These are phyloP conservation scores for Fusarium nurragi DNA, from an alignment of 2,329 filamentous ascomycete genomes.

Conservation along the genomic window DNA sequence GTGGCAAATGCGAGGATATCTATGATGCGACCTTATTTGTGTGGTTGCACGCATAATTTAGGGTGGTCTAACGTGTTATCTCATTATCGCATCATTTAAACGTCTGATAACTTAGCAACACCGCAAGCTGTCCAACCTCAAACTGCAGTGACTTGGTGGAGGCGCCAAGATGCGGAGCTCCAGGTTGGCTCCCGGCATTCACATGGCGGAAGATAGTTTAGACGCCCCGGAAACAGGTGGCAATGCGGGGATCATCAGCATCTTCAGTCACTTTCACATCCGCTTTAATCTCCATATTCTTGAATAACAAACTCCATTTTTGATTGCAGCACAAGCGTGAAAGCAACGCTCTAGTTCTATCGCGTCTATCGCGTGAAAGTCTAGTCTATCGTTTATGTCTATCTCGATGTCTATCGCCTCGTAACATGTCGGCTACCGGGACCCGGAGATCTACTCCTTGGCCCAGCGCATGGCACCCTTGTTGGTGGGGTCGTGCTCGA, in stretches of 20 bases:
- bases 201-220: conserved; percentile 9
- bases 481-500: conserved; percentile 42
- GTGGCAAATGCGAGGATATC: neutral
- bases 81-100: neutral
- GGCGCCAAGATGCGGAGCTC: neutral
- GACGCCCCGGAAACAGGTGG: neutral
- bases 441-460: conserved; percentile 39
- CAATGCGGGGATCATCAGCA: conserved; percentile 2
- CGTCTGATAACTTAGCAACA: neutral
- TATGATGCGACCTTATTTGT: neutral
- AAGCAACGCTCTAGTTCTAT: conserved; percentile 27
- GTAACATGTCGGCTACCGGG: neutral
- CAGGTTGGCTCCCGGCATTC: neutral
- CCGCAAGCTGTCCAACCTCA: neutral
- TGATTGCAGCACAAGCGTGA: conserved; percentile 14
- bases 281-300: neutral
- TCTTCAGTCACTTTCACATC: neutral
- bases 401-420: conserved; percentile 23
- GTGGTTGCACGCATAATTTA: neutral
- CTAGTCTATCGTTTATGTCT: conserved; percentile 37
- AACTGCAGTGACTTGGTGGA: neutral
- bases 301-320: conserved; percentile 30
- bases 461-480: conserved; percentile 41
- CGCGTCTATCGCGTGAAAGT: conserved; percentile 21
- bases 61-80: neutral